A percentile compares a stretch with the other conserved stretches of the same genome.
These are phyloP conservation scores for Zizania latifolia DNA, from an alignment of 176 grass and related monocot species.

Conservation along the genomic window DNA sequence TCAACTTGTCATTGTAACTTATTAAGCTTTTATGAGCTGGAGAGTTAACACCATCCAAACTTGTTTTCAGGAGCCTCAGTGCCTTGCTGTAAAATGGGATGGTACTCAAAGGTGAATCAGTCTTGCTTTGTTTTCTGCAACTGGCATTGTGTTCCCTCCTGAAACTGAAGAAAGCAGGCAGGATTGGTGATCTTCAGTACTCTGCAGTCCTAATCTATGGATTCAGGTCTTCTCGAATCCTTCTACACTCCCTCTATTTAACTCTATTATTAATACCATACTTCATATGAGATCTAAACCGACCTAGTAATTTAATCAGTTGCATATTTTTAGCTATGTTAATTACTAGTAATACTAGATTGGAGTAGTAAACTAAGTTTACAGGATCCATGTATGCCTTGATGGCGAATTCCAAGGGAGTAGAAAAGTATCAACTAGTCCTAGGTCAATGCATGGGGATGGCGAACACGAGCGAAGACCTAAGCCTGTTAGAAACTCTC, in stretches of 20 bases:
- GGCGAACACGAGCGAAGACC: neutral
- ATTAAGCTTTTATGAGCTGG: neutral
- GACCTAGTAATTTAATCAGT: neutral
- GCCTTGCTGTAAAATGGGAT: neutral
- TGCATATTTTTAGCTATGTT: too few relatives aligned
- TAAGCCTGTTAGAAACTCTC: neutral
- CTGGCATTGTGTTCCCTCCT: neutral
- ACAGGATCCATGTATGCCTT: neutral
- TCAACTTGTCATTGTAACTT: neutral
- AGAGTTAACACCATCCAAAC: neutral
- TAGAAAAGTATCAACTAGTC: neutral
- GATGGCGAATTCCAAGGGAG: neutral
- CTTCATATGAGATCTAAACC: neutral
- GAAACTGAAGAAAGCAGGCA: neutral
- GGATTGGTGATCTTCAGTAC: neutral
- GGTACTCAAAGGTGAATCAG: neutral
- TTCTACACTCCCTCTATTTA: neutral
- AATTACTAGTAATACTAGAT: neutral
- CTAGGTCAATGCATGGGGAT: slow-evolving; percentile 5
- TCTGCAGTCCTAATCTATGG: neutral
- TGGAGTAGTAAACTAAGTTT: neutral
- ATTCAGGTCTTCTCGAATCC: neutral
- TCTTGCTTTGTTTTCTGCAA: neutral
- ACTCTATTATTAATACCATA: neutral
- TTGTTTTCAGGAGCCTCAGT: neutral